phyloP scores from a whole-genome alignment of 441 rosid species.

The Biscutella laevigata region DNA sequence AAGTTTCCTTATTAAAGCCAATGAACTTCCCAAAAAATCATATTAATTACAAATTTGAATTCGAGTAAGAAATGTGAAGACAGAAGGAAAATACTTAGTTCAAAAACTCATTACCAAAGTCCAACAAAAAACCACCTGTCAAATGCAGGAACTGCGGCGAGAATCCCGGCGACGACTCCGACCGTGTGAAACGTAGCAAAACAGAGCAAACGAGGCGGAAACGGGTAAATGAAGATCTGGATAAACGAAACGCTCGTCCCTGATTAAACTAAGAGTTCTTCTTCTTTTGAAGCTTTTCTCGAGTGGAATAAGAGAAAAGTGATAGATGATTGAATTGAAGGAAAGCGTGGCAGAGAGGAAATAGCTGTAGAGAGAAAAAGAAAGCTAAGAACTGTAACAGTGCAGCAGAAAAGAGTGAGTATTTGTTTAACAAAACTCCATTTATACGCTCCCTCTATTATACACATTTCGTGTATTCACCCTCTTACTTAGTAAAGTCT shows the following conservation, averaged over 20 bases:
- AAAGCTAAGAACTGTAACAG: conserved; percentile 4
- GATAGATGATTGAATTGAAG: conserved; percentile 10
- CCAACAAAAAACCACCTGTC: neutral
- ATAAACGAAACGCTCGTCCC: conserved; percentile 7
- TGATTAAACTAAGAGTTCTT: neutral
- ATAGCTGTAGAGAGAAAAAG: conserved; percentile 16
- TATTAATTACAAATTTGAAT: neutral
- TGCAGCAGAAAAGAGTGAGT: neutral
- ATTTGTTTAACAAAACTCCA: neutral
- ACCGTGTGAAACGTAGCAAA: neutral
- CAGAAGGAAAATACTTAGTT: neutral
- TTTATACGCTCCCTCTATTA: neutral
- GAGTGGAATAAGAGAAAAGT: conserved; percentile 4
- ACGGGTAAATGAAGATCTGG: conserved; percentile 17
- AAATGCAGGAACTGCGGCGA: too few relatives aligned
- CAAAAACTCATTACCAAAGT: conserved; percentile 6
- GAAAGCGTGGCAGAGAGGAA: too few relatives aligned
- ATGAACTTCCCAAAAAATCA: neutral
- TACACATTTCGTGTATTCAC: neutral
- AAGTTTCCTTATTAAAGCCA: neutral
- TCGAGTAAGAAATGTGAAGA: conserved; percentile 1
- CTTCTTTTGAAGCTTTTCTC: neutral
- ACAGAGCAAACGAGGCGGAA: neutral
- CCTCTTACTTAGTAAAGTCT: neutral
- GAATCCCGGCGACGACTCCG: conserved; percentile 13